Evolutionary conservation across 1,139 yeast species (phyloP).

Genomic region (Komagataea norvegica): DNA sequence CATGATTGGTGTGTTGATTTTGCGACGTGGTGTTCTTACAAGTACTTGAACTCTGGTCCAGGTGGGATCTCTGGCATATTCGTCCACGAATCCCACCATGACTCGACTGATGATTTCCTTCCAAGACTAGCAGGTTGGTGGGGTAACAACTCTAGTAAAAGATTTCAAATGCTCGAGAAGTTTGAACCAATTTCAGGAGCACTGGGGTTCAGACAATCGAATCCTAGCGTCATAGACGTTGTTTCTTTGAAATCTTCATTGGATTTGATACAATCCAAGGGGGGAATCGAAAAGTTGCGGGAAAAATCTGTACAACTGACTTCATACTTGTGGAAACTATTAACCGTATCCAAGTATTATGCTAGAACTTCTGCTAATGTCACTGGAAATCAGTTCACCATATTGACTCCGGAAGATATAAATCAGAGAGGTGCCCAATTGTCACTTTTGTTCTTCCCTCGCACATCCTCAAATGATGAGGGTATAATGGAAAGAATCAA

Average conservation of each 20-base stretch:
- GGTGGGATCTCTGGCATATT: conserved; percentile 86
- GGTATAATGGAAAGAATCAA: conserved; percentile 65
- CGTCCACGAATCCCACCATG: conserved; percentile 55
- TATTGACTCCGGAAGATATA: conserved; percentile 64
- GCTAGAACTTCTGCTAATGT: conserved; percentile 25
- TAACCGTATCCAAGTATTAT: conserved; percentile 43
- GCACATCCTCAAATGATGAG: conserved; percentile 27
- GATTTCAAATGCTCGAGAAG: conserved; percentile 76
- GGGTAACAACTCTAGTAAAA: conserved; percentile 70
- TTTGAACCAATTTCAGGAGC: conserved; percentile 84
- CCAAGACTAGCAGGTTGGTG: conserved; percentile 96
- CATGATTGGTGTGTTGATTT: conserved; percentile 92
- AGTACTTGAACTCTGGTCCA: conserved; percentile 87
- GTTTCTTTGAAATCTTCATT: conserved; percentile 67
- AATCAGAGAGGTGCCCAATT: conserved; percentile 75
- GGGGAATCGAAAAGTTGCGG: conserved; percentile 59
- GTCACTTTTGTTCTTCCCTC: conserved; percentile 63
- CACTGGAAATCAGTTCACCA: conserved; percentile 47
- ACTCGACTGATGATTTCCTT: conserved; percentile 34
- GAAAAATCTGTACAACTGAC: conserved; percentile 58
- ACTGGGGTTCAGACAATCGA: conserved; percentile 84
- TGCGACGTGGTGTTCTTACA: conserved; percentile 93
- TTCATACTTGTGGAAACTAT: conserved; percentile 44
- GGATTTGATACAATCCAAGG: conserved; percentile 53
- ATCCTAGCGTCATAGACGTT: conserved; percentile 82